Percentiles rank a stretch among this genome's conserved stretches.
phyloP scores from a whole-genome alignment of 345 rosid species.

The Ricinus communis region DNA sequence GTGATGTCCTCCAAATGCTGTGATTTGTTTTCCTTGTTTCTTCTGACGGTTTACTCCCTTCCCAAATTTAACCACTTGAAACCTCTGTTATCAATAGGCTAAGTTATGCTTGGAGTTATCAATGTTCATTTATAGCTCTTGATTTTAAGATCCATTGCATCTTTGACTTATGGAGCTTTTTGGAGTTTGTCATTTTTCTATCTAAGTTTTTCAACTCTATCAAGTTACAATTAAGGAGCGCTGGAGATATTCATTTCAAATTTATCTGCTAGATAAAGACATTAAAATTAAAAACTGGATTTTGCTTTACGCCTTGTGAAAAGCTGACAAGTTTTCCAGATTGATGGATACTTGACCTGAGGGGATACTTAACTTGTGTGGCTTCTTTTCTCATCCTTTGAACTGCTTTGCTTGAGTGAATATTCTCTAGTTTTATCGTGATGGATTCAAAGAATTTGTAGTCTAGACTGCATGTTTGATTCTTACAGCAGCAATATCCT shows the following conservation, averaged over 20 bases:
- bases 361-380: background rate
- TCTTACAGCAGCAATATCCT: background rate
- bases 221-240: background rate
- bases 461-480: conserved; percentile 6
- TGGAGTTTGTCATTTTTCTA: background rate
- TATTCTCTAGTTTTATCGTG: background rate
- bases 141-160: background rate
- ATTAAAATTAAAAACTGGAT: background rate
- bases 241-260: background rate
- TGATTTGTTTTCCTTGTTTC: background rate
- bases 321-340: conserved; percentile 11
- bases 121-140: background rate
- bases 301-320: background rate
- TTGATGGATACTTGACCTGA: background rate
- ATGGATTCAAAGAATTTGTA: background rate
- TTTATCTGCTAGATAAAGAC: background rate
- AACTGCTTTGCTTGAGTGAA: background rate
- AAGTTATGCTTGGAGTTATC: background rate
- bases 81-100: background rate
- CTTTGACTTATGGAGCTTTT: background rate
- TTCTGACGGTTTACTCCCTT: background rate
- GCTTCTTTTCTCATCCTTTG: background rate
- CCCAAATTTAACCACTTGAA: background rate
- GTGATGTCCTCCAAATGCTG: background rate
- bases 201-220: background rate